Conservation (phyloP, 768 basidiomycete genomes). For the Candolleomyces efflorescens region DNA sequence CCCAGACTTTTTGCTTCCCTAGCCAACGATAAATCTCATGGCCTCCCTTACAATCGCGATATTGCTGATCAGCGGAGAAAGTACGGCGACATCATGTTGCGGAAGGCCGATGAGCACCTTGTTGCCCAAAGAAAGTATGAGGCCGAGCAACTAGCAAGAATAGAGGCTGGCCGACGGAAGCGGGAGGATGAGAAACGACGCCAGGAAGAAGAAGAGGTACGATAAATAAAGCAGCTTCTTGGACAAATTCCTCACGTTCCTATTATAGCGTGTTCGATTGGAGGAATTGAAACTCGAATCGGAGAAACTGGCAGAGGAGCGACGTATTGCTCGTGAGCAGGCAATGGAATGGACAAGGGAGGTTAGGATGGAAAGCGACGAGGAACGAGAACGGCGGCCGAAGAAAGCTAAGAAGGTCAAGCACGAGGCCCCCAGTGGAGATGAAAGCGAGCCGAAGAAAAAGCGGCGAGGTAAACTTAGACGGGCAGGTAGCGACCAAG, state of each 20-base stretch:
- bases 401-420: constrained; percentile 54
- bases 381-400: constrained; percentile 67
- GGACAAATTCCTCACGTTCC: constrained; percentile 2
- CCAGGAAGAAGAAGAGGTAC: constrained; percentile 61
- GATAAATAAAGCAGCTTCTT: constrained; percentile 13
- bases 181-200: constrained; percentile 78
- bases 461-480: constrained; percentile 67
- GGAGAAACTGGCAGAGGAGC: constrained; percentile 76
- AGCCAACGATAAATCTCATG: constrained; percentile 62
- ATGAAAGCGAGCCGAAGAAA: constrained; percentile 68
- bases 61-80: constrained; percentile 86
- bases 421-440: constrained; percentile 48
- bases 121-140: constrained; percentile 69
- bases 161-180: constrained; percentile 71
- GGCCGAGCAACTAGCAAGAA: constrained; percentile 61
- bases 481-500: constrained; percentile 52
- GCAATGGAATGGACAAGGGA: constrained; percentile 75
- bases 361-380: constrained; percentile 67
- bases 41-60: constrained; percentile 80
- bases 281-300: constrained; percentile 67
- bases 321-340: constrained; percentile 71
- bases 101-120: constrained; percentile 78
- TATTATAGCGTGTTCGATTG: constrained; percentile 49
- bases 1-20: constrained; percentile 79
- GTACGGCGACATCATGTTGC: constrained; percentile 85